These are phyloP conservation scores for Globisporangium okanoganense DNA, from an alignment of 352 stramenopile genomes.

Conservation along the genomic window DNA sequence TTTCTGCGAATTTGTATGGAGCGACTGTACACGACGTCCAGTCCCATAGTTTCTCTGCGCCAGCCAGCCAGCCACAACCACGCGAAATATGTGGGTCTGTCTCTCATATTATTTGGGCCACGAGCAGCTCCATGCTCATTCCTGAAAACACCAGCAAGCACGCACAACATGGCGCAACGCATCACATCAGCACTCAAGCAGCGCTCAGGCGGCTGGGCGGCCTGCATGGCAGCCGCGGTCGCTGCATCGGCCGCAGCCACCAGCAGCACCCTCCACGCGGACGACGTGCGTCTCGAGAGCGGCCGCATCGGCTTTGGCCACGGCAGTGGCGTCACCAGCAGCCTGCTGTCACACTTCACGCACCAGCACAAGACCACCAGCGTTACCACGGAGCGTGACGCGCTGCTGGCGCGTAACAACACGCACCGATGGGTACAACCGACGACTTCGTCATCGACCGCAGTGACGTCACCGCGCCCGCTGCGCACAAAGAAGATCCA, in stretches of 20 bases:
- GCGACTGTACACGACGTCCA: background rate
- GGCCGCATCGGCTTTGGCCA: conserved; percentile 7
- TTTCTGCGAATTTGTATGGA: too few species aligned
- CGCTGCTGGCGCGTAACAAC: conserved; percentile 5
- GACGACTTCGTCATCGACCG: background rate
- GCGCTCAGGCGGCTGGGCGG: conserved; percentile 2
- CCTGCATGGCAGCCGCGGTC: background rate
- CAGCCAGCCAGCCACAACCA: background rate
- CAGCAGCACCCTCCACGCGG: background rate
- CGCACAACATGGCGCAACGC: background rate
- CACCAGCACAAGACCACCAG: background rate
- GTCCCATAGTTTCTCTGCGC: too few species aligned
- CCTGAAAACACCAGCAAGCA: background rate
- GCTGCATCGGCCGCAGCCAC: background rate
- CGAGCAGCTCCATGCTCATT: too few species aligned
- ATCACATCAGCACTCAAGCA: background rate
- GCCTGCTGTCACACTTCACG: conserved; percentile 1
- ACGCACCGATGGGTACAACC: conserved; percentile 6
- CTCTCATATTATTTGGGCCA: too few species aligned
- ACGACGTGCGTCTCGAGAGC: conserved; percentile 1
- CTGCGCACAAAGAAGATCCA: conserved; percentile 22
- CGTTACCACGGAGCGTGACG: background rate
- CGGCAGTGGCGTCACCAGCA: background rate
- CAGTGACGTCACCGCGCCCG: background rate
- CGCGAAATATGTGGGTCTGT: background rate